Evolutionary conservation across 108 stramenopile species (phyloP), one percentile per base, ranked within the genome.

Genomic region (Phaeodactylum tricornutum): DNA sequence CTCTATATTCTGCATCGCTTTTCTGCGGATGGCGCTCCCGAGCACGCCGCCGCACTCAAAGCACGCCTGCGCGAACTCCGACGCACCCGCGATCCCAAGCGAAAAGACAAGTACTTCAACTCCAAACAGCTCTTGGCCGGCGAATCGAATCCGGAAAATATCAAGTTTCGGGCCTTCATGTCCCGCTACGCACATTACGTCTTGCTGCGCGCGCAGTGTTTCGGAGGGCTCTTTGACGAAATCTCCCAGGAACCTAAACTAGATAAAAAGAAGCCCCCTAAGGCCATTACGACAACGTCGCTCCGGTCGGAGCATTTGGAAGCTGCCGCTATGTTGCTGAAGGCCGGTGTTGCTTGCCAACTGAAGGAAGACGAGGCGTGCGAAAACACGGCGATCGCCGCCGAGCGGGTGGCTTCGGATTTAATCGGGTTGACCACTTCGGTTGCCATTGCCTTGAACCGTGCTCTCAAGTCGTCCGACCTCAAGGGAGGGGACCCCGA

Each of bases 181-280:
- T 67, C 83, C 32, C 67, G 90, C 16, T 92, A 92, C 46, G 83
- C 90, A 36, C 90, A 92, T 69, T 92, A 87, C 47, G 90, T 92
- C 3, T 55, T 92, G 14, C 74, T 87, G 12, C 78, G 90, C n/a
- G 79, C 81, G 16, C 85, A 87, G 60, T 85, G 84, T 48, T 92
- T 87, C 45, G 85, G 84, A 19, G 85, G 86, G 17, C 55, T 77
- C 62, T 92, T 92, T 53, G 78, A 75, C 36, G 90, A 92, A 74
- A 83, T 92, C 24, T 50, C 27, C 45, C 47, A 39, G 47, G 59
- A 21, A 53, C 65, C 66, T 28, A 53, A 49, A 28, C 19, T 35
- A 20, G 53, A 47, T 39, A 73, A 62, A 44, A 73, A 70, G 51
- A 59, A 61, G 16, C 59, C 63, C 39, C 68, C 75, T 20, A 81